Evolutionary conservation across 2,329 filamentous ascomycete species (phyloP), one percentile per base, ranked within the genome.

Genomic region (Hymenoscyphus repandus): DNA sequence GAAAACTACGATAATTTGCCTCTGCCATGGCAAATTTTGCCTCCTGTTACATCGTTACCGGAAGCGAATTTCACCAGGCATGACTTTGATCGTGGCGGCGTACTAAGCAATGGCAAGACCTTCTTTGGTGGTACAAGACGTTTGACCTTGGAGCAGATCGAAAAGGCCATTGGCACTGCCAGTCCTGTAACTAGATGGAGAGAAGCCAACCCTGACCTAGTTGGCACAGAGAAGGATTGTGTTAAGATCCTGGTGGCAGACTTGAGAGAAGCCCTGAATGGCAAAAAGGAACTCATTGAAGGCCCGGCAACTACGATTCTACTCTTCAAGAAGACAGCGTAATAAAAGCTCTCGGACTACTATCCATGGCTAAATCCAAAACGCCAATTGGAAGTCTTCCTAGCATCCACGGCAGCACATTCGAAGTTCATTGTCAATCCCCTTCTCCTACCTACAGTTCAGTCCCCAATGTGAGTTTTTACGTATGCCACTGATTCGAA

Each of bases 1-100:
- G 59, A 67, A 3, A 59, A 68, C 45, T 79, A 78, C 53, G 59
- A 61, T 4, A 55, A 68, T 5, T 64, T 78, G 0, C 46, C 54
- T 2, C 57, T 78, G 6, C 75, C 75, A 0, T 79, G 76, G 75
- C 62, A 61, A 6, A 34, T 68, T 9, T 55, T 57, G 2, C 51
- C 56, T 1, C 49, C 62, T 1, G 58, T 66, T 1, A 30, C 54
- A 2, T 58, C 51, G 2, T 69, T 77, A 58, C 58, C 66, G 0
- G 39, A 66, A 52, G 50, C 47, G 0, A 53, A 59, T 1, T 73
- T 69, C 45, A 46, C 65, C 20, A 64, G 69, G 10, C 62, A 60
- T 37, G 66, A 69, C 4, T 74, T 68, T 66, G 63, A 70, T 31
- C 52, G 60, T 4, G 63, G 67, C 31, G 67, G 66, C 1, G 45